Evolutionary conservation across 345 rosid genomes (phyloP).

Genomic region (Melaleuca alternifolia): DNA sequence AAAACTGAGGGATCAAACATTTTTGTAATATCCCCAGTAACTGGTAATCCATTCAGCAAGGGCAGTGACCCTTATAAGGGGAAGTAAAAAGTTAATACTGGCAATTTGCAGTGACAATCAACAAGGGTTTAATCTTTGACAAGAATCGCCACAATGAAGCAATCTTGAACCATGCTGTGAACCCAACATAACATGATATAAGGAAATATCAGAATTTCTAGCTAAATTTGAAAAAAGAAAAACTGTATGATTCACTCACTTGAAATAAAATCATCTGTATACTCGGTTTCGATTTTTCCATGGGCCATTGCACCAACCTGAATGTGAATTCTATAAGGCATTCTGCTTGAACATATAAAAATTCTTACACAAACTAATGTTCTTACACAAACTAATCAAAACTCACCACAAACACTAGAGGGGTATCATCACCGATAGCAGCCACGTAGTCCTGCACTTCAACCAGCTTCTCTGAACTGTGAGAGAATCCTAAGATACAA

Average conservation of each 20-base stretch:
- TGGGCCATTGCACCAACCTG: conserved; percentile 95
- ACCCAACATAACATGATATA: background rate
- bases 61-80: background rate
- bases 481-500: conserved; percentile 59
- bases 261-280: conserved; percentile 53
- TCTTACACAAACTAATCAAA: background rate
- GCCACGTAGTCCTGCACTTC: conserved; percentile 51
- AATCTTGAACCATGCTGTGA: background rate
- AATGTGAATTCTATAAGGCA: background rate
- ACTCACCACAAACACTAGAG: conserved; percentile 88
- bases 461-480: conserved; percentile 64
- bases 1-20: background rate
- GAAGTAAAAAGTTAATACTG: background rate
- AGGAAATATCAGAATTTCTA: background rate
- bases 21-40: background rate
- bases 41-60: background rate
- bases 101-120: background rate
- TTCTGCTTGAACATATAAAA: background rate
- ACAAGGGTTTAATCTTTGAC: background rate
- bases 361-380: background rate
- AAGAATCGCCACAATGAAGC: background rate
- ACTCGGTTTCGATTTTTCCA: conserved; percentile 53
- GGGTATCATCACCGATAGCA: conserved; percentile 33
- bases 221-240: background rate
- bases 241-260: conserved; percentile 14